phyloP scores from a whole-genome alignment of 176 grass and related monocot genomes.

The Miscanthus lutarioriparius region DNA sequence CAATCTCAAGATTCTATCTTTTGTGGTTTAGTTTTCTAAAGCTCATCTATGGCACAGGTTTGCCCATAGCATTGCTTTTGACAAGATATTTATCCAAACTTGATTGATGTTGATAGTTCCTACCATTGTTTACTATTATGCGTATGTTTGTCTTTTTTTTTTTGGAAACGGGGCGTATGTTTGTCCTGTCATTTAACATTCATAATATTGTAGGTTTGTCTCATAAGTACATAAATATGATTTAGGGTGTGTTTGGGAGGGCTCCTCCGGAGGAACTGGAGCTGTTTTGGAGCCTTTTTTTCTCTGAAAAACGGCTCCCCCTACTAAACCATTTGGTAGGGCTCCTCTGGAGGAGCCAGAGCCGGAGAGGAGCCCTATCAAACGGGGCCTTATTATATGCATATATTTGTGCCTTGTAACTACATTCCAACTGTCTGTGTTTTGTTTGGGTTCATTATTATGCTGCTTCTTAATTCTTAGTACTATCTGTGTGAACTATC shows the following conservation, averaged over 20 bases:
- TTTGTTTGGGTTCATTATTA: background rate
- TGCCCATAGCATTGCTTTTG: background rate
- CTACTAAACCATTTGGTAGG: too few relatives aligned
- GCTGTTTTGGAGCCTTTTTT: too few relatives aligned
- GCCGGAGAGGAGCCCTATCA: too few relatives aligned
- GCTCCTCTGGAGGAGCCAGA: too few relatives aligned
- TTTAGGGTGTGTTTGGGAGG: background rate
- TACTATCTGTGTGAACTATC: background rate
- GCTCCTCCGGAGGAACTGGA: too few relatives aligned
- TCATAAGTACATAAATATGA: background rate
- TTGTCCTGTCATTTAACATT: background rate
- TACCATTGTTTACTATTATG: background rate
- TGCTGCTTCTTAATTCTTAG: background rate
- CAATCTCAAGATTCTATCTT: background rate
- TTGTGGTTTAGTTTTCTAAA: background rate
- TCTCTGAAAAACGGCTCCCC: too few relatives aligned
- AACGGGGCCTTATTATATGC: background rate
- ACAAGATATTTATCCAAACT: background rate
- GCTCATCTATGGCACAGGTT: background rate
- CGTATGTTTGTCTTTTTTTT: background rate
- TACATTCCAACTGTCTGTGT: background rate
- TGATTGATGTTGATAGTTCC: background rate
- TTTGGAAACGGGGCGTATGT: too few relatives aligned
- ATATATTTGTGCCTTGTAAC: background rate
- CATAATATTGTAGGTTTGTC: background rate